phyloP scores from a whole-genome alignment of 495 filamentous ascomycete genomes.

The Xanthoparmelia taractica region DNA sequence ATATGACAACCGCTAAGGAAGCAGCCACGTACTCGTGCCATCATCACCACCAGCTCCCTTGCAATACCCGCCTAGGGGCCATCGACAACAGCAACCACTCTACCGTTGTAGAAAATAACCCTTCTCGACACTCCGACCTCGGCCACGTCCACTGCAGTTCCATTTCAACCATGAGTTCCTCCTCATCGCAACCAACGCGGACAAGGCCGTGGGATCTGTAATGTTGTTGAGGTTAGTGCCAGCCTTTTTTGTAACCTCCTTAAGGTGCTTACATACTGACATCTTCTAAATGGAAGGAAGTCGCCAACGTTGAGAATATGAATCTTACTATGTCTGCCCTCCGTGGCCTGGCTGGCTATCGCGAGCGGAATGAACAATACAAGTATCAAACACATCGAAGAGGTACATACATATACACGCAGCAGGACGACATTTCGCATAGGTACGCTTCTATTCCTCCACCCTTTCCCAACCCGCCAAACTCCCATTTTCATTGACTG shows the following conservation, averaged over 20 bases:
- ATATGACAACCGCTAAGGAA: not conserved
- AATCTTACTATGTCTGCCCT: too few relatives aligned
- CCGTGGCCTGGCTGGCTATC: too few relatives aligned
- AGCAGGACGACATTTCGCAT: too few relatives aligned
- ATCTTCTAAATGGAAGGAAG: not conserved
- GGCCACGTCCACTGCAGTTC: not conserved
- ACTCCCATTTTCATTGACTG: too few relatives aligned
- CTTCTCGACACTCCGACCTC: not conserved
- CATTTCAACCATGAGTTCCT: not conserved
- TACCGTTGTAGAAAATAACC: not conserved
- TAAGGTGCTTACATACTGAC: not conserved
- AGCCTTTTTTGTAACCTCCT: not conserved
- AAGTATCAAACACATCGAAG: too few relatives aligned
- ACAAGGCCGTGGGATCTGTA: not conserved
- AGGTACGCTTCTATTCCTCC: too few relatives aligned
- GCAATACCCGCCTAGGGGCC: not conserved
- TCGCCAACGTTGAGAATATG: not conserved
- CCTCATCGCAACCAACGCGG: not conserved
- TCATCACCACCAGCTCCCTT: not conserved
- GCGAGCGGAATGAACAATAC: too few relatives aligned
- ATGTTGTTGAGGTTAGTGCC: not conserved
- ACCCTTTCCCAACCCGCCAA: too few relatives aligned
- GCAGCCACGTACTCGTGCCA: not conserved
- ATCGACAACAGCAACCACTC: not conserved
- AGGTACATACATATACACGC: too few relatives aligned